A percentile compares a stretch with the other conserved stretches of the same genome.
phyloP scores from a whole-genome alignment of 768 basidiomycete genomes.

The Kwoniella mangroviensis region DNA sequence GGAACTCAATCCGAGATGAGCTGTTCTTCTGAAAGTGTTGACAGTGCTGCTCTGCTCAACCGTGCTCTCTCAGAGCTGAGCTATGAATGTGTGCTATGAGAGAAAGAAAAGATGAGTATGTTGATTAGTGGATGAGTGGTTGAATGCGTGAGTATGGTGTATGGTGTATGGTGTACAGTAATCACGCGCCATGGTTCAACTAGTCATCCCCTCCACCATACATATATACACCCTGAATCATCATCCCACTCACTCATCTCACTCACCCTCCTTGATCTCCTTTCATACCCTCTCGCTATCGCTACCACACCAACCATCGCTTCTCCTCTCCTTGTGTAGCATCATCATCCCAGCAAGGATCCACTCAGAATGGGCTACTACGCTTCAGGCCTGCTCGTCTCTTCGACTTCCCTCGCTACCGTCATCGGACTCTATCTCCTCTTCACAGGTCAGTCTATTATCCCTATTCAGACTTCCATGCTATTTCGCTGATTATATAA shows the following conservation, averaged over 20 bases:
- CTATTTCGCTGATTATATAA: conserved; percentile 1
- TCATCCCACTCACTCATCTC: conserved; percentile 1
- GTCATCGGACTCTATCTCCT: conserved; percentile 82
- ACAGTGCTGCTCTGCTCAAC: too few relatives aligned
- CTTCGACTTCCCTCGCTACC: conserved; percentile 51
- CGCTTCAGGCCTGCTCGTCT: conserved; percentile 38
- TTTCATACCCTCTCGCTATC: background rate
- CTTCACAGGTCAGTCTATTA: conserved; percentile 72
- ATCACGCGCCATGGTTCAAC: conserved; percentile 10
- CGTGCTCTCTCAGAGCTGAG: too few relatives aligned
- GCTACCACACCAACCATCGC: too few relatives aligned
- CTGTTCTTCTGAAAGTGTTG: background rate
- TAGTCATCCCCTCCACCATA: background rate
- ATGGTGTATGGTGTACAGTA: background rate
- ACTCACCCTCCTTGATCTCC: background rate
- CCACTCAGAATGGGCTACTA: conserved; percentile 53
- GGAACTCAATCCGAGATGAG: background rate
- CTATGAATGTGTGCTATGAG: too few relatives aligned
- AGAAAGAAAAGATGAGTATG: too few relatives aligned
- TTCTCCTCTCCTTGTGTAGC: background rate
- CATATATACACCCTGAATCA: background rate
- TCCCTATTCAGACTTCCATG: background rate
- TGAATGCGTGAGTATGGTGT: background rate
- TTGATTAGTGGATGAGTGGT: background rate
- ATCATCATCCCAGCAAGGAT: background rate